These are phyloP conservation scores for Lactifluus pinguis DNA, from an alignment of 768 basidiomycete genomes.

Conservation along the genomic window DNA sequence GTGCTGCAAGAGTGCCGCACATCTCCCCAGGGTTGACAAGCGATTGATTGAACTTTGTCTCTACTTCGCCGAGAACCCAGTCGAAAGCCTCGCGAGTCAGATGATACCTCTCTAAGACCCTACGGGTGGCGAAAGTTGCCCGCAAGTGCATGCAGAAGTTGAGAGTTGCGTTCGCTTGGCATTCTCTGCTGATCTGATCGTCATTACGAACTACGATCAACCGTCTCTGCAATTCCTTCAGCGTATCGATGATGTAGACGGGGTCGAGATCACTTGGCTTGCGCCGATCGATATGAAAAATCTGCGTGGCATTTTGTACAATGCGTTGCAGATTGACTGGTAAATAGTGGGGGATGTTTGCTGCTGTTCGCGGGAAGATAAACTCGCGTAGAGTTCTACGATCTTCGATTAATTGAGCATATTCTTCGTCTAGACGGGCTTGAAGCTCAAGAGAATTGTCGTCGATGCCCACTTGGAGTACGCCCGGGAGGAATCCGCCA, in stretches of 20 bases:
- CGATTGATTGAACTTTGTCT: slow-evolving; percentile 92
- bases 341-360: slow-evolving; percentile 69
- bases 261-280: slow-evolving; percentile 92
- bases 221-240: slow-evolving; percentile 64
- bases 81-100: slow-evolving; percentile 91
- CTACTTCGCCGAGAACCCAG: slow-evolving; percentile 93
- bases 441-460: slow-evolving; percentile 80
- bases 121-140: slow-evolving; percentile 77
- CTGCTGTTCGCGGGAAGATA: slow-evolving; percentile 72
- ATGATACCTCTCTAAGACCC: slow-evolving; percentile 82
- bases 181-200: slow-evolving; percentile 63
- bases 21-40: slow-evolving; percentile 93
- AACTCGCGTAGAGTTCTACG: slow-evolving; percentile 71
- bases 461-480: slow-evolving; percentile 81
- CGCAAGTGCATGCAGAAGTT: slow-evolving; percentile 92
- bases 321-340: slow-evolving; percentile 95
- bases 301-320: slow-evolving; percentile 89
- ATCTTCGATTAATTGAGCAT: slow-evolving; percentile 54
- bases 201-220: slow-evolving; percentile 85
- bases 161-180: slow-evolving; percentile 82
- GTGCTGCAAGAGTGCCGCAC: slow-evolving; percentile 96
- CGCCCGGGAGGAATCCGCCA: slow-evolving; percentile 71
- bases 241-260: slow-evolving; percentile 71
- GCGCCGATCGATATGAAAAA: slow-evolving; percentile 93
- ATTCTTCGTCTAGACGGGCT: slow-evolving; percentile 75